A percentile compares a stretch with the other conserved stretches of the same genome.
phyloP scores from a whole-genome alignment of 1,139 yeast species.

The Hemisphaericaspora xylofermentans region DNA sequence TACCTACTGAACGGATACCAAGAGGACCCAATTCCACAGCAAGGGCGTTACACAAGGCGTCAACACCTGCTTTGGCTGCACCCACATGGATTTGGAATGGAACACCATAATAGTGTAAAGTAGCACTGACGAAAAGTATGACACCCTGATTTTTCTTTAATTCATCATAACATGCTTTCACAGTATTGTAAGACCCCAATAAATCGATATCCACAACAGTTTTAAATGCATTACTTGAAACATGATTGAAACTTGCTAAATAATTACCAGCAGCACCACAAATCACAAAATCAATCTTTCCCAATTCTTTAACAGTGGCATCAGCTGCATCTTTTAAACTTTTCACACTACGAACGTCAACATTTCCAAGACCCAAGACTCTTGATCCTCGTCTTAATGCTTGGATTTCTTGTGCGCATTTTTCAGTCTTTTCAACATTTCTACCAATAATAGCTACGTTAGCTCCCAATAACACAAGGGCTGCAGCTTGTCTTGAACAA shows the following conservation, averaged over 20 bases:
- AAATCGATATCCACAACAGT: conserved; percentile 83
- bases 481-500: conserved; percentile 84
- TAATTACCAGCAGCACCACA: conserved; percentile 98
- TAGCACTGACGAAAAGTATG: conserved; percentile 79
- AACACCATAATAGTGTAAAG: conserved; percentile 82
- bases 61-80: conserved; percentile 94
- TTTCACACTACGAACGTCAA: conserved; percentile 73
- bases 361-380: conserved; percentile 65
- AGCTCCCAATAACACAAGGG: conserved; percentile 78
- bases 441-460: conserved; percentile 85
- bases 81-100: conserved; percentile 87
- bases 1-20: conserved; percentile 76
- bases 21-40: conserved; percentile 89
- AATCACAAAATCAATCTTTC: conserved; percentile 77
- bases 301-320: conserved; percentile 61
- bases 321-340: conserved; percentile 62
- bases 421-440: conserved; percentile 58
- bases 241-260: conserved; percentile 70
- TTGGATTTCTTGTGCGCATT: conserved; percentile 66
- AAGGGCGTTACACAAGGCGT: conserved; percentile 75
- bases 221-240: conserved; percentile 83
- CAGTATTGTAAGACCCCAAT: conserved; percentile 83
- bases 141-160: conserved; percentile 66
- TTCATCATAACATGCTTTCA: conserved; percentile 72
- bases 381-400: conserved; percentile 55